Percentiles rank a stretch among this genome's conserved stretches.
These are phyloP conservation scores for Epichloe uncinata DNA, from an alignment of 2,329 filamentous ascomycete genomes.

Conservation along the genomic window DNA sequence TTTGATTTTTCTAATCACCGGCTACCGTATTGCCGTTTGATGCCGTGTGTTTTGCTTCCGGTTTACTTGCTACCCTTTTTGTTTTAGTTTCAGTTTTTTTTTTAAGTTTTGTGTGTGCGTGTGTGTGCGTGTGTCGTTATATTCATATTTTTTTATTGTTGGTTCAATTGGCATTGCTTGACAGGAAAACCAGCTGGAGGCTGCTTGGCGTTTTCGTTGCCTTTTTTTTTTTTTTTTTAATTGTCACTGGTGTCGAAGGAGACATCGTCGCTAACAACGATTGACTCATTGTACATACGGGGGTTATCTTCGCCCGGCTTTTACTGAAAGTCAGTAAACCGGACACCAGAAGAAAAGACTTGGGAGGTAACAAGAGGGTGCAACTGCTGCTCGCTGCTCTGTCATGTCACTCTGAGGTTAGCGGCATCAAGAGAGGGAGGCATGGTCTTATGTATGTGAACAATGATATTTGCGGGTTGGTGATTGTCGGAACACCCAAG, in stretches of 20 bases:
- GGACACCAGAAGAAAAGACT: background rate
- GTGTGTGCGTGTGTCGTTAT: background rate
- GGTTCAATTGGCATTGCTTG: conserved; percentile 17
- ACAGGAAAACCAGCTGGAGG: conserved; percentile 11
- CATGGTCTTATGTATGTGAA: background rate
- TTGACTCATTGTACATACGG: background rate
- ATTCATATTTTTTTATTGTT: conserved; percentile 10
- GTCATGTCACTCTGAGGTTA: background rate
- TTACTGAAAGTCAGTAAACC: background rate
- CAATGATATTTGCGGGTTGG: background rate
- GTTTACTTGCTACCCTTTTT: background rate
- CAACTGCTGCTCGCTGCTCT: background rate
- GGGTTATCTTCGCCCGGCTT: background rate
- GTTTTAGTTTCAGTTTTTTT: background rate
- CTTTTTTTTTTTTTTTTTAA: background rate
- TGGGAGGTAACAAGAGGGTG: background rate
- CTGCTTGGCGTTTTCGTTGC: conserved; percentile 16
- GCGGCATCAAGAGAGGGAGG: background rate
- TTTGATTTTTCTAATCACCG: background rate
- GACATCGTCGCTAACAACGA: background rate
- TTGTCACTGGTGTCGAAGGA: background rate
- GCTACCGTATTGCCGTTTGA: background rate
- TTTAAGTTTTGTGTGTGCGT: too few species aligned
- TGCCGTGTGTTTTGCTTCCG: background rate
- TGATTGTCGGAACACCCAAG: background rate